These are phyloP conservation scores for Hibiscus trionum DNA, from an alignment of 345 rosid genomes.

Conservation along the genomic window DNA sequence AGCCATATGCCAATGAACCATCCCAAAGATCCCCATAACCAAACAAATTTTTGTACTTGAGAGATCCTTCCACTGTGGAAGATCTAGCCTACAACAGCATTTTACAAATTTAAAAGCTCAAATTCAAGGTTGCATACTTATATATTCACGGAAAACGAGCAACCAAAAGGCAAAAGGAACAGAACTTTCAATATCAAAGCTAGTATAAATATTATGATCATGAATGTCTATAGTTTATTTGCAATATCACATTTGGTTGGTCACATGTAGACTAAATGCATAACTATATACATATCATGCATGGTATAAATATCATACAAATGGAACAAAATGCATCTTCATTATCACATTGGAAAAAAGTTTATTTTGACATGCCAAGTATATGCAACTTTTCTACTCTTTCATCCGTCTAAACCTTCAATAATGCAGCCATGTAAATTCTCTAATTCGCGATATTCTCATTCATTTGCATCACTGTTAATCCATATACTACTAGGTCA, in stretches of 20 bases:
- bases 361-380: too few relatives aligned
- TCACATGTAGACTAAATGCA: neutral
- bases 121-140: neutral
- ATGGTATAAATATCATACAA: neutral
- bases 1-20: constrained; percentile 71
- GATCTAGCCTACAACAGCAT: constrained; percentile 65
- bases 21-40: constrained; percentile 97
- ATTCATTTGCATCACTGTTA: neutral
- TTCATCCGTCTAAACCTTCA: neutral
- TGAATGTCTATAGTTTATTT: neutral
- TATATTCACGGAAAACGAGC: neutral
- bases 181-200: neutral
- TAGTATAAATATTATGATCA: neutral
- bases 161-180: neutral
- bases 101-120: neutral
- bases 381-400: neutral
- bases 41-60: constrained; percentile 74
- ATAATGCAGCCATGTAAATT: neutral
- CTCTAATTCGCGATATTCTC: neutral
- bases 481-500: neutral
- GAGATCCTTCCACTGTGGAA: constrained; percentile 73
- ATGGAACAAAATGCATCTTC: neutral
- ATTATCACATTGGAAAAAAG: neutral
- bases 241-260: neutral
- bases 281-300: neutral